Evolutionary conservation across 306 rosid species (phyloP).

Genomic region (Boehmeria nivea): DNA sequence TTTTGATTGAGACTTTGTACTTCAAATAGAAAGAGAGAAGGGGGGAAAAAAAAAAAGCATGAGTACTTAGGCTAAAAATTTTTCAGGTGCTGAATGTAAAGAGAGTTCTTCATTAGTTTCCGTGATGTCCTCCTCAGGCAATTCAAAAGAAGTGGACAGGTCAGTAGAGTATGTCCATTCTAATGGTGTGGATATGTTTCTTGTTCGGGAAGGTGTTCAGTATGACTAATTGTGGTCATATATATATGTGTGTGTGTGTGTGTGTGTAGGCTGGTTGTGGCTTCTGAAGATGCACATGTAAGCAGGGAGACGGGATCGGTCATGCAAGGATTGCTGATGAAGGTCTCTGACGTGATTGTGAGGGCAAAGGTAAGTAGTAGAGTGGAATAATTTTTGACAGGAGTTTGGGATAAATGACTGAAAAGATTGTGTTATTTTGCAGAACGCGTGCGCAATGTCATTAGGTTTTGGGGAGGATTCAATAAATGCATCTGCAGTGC

Average conservation of each 20-base stretch:
- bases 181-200: background rate
- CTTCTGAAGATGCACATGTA: conserved; percentile 50
- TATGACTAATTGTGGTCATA: conserved; percentile 13
- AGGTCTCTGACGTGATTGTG: conserved; percentile 39
- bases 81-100: conserved; percentile 66
- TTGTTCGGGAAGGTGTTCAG: too few species aligned
- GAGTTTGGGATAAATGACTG: background rate
- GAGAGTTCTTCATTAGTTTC: conserved; percentile 56
- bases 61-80: background rate
- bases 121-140: conserved; percentile 44
- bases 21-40: too few species aligned
- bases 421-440: conserved; percentile 30
- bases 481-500: conserved; percentile 74
- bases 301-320: conserved; percentile 46
- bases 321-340: conserved; percentile 52
- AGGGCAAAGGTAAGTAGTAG: conserved; percentile 99
- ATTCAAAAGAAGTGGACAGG: conserved; percentile 68
- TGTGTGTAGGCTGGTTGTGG: conserved; percentile 32
- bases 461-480: conserved; percentile 92
- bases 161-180: conserved; percentile 7
- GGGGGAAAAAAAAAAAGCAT: too few species aligned
- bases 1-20: conserved; percentile 11
- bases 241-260: too few species aligned
- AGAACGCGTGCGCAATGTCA: conserved; percentile 63
- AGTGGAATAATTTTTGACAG: too few species aligned